Percentiles rank a stretch among this genome's conserved stretches.
phyloP scores from a whole-genome alignment of 495 filamentous ascomycete genomes.

The Glarea lozoyensis region DNA sequence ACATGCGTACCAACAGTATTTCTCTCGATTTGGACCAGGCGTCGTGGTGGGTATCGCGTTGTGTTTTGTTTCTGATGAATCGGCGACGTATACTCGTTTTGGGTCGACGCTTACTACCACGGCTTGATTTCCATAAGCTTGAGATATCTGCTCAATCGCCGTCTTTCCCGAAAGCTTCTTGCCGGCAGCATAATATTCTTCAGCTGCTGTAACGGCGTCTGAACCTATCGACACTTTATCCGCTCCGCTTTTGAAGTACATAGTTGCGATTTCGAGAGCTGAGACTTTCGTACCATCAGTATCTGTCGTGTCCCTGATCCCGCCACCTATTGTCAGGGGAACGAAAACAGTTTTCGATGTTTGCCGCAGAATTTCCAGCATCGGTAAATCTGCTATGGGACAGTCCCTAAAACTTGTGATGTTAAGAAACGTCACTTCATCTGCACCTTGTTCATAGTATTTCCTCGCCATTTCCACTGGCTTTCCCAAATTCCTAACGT shows the following conservation, averaged over 20 bases:
- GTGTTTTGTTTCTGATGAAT: constrained; percentile 63
- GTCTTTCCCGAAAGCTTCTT: constrained; percentile 66
- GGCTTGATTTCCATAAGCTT: constrained; percentile 91
- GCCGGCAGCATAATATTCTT: constrained; percentile 69
- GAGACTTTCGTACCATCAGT: constrained; percentile 78
- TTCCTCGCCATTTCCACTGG: constrained; percentile 87
- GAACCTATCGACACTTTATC: constrained; percentile 98
- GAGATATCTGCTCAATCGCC: constrained; percentile 88
- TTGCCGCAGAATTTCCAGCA: constrained; percentile 84
- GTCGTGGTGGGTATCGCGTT: constrained; percentile 63
- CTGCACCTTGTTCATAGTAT: constrained; percentile 95
- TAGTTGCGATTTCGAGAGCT: constrained; percentile 83
- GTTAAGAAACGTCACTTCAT: constrained; percentile 95
- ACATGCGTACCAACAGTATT: constrained; percentile 93
- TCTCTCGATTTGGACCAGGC: constrained; percentile 67
- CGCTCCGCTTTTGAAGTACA: constrained; percentile 98
- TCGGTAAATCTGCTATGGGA: constrained; percentile 81
- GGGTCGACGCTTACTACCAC: constrained; percentile 96
- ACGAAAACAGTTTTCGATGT: constrained; percentile 93
- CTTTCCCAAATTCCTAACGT: constrained; percentile 90
- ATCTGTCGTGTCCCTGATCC: constrained; percentile 85
- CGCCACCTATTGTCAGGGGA: constrained; percentile 91
- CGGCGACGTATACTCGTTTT: constrained; percentile 76
- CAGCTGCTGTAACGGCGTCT: constrained; percentile 85
- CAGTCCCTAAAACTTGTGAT: constrained; percentile 97